Percentiles rank a stretch among this genome's conserved stretches.
Evolutionary conservation across 177 flowering plant species (phyloP).

Genomic region (Vitis hybrid): DNA sequence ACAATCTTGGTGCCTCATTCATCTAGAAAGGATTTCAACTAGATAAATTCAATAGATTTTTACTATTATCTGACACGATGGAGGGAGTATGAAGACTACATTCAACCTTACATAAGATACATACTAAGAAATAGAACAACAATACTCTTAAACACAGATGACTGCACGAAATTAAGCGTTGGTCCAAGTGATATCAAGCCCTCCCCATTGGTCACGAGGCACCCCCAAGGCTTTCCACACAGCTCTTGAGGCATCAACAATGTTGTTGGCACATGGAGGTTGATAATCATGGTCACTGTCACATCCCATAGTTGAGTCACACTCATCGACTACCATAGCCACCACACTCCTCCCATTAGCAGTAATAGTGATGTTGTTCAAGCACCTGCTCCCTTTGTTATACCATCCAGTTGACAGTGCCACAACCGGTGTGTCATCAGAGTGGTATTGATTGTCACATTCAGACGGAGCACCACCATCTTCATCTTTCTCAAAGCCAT

Average conservation of each 20-base stretch:
- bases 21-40: too few species aligned
- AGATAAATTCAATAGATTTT: too few species aligned
- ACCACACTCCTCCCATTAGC: slow-evolving; percentile 25
- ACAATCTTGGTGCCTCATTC: too few species aligned
- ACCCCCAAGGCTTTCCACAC: slow-evolving; percentile 41
- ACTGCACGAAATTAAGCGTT: background rate
- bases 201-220: slow-evolving; percentile 23
- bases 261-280: slow-evolving; percentile 27
- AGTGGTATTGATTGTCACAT: slow-evolving; percentile 11
- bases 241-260: slow-evolving; percentile 35
- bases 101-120: too few species aligned
- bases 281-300: slow-evolving; percentile 24
- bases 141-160: too few species aligned
- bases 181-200: slow-evolving; percentile 15
- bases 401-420: slow-evolving; percentile 40
- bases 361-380: slow-evolving; percentile 16
- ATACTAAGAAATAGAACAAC: too few species aligned
- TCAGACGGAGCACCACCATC: slow-evolving; percentile 26
- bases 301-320: slow-evolving; percentile 27
- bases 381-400: slow-evolving; percentile 18
- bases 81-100: too few species aligned
- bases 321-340: slow-evolving; percentile 29
- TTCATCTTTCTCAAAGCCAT: slow-evolving; percentile 18
- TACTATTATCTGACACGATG: too few species aligned
- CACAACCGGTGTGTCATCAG: slow-evolving; percentile 16